Base-by-base conservation (phyloP, 371 early-diverging fungal species). In the Cokeromyces recurvatus region DNA sequence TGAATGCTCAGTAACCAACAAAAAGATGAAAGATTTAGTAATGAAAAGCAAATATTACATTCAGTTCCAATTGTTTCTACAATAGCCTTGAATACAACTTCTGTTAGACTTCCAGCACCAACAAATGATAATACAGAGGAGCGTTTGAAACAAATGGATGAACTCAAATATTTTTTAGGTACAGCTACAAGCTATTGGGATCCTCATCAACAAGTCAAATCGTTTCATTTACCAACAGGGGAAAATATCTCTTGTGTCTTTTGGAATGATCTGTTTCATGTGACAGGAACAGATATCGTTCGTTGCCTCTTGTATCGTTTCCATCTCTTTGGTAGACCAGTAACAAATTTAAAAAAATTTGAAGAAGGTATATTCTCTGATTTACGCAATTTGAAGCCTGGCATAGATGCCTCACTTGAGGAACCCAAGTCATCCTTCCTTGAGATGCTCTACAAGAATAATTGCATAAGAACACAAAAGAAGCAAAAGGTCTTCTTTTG, bases 401-500 rank as follows among this genome's bases (percentile, higher is more conserved):
- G 98, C 14, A 82, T 88, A 23, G 97, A 98, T 67, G 97, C 99
- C 20, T 87, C 90, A 1, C 77, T 99, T 15, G 99, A 99, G 71
- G 91, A 92, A 46, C 97, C 98, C n/a, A 82, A 98, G 35, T 91
- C 92, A 14, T 94, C 91, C 51, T 98, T 99, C 66, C 72, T 99
- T 32, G 97, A 97, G 59, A 91, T 97, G 75, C 78, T 99, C 40
- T 95, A 97, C 82, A 93, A 94, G 66, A 88, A 96, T 72, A 92
- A 95, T 57, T 99, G 99, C 71, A 95, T 99, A 42, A 81, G 99
- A 25, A 98, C 99, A 6, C 99, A 99, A 71, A 99, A 99, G 84
- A 99, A 99, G 72, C 96, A 95, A 72, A 99, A 99, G 62, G 99
- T 99, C 14, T 99, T 99, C 70, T 97, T 87, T 64, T 99, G 99